Evolutionary conservation across 352 stramenopile species (phyloP).

Genomic region (Phytophthora syringae): DNA sequence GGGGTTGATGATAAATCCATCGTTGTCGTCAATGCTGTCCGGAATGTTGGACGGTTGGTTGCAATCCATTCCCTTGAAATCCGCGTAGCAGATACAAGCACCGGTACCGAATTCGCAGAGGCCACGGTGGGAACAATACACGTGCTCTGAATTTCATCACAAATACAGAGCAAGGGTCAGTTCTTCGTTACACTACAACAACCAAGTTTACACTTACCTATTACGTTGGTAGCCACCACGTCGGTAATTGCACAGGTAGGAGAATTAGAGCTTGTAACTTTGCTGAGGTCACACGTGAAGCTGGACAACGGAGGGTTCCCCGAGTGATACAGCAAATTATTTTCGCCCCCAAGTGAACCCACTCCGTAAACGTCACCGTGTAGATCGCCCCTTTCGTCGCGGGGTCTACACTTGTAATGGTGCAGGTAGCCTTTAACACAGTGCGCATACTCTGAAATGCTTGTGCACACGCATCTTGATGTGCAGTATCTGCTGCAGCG

Average conservation of each 20-base stretch:
- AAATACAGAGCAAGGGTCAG: constrained; percentile 4
- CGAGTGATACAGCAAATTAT: constrained; percentile 83
- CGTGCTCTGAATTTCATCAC: constrained; percentile 58
- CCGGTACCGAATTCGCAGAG: constrained; percentile 77
- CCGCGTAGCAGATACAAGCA: constrained; percentile 72
- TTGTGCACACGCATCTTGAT: constrained; percentile 42
- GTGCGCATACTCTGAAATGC: constrained; percentile 55
- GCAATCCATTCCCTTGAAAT: constrained; percentile 80
- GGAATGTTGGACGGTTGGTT: constrained; percentile 70
- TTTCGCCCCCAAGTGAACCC: constrained; percentile 69
- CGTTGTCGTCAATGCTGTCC: constrained; percentile 72
- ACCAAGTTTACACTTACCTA: constrained; percentile 39
- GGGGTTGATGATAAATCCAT: constrained; percentile 75
- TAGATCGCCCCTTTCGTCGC: constrained; percentile 62
- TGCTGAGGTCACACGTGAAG: constrained; percentile 81
- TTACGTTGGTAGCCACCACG: constrained; percentile 52
- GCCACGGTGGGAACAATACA: constrained; percentile 81
- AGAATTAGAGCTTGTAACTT: constrained; percentile 48
- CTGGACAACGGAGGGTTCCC: constrained; percentile 74
- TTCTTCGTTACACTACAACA: not conserved
- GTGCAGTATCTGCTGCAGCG: constrained; percentile 34
- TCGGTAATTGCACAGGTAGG: constrained; percentile 77
- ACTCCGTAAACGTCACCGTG: constrained; percentile 74
- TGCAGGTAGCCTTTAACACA: constrained; percentile 48
- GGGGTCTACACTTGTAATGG: constrained; percentile 35